These are phyloP conservation scores for Venturia nashicola DNA, from an alignment of 2,329 filamentous ascomycete genomes.

Conservation along the genomic window DNA sequence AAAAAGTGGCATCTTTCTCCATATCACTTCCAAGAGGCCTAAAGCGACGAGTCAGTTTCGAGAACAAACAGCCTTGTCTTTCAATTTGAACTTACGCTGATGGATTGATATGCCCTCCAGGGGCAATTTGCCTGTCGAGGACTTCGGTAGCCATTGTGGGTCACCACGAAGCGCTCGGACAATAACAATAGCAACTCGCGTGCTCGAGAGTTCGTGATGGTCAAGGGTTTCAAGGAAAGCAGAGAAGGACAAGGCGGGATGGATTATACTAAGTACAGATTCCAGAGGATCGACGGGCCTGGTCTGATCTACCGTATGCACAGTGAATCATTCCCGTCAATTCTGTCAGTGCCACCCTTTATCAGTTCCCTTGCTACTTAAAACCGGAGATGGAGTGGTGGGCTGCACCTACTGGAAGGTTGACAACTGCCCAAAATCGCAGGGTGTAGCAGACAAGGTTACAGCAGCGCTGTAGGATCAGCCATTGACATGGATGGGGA, in stretches of 20 bases:
- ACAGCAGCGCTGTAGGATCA: background rate
- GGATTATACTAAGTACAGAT: background rate
- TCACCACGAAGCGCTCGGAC: constrained; percentile 8
- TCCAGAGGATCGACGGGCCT: background rate
- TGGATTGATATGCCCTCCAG: constrained; percentile 21
- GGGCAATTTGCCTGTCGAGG: constrained; percentile 21
- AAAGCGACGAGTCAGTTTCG: background rate
- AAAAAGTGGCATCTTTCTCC: background rate
- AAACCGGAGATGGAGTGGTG: background rate
- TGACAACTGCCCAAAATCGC: background rate
- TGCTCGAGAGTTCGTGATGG: background rate
- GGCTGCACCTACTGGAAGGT: background rate
- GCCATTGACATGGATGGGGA: background rate
- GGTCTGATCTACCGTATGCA: background rate
- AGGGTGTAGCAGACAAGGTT: background rate
- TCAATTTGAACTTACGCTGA: constrained; percentile 15
- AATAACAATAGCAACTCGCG: background rate
- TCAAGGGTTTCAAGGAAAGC: too few relatives aligned
- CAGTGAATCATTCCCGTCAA: background rate
- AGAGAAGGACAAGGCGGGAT: background rate
- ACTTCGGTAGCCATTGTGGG: constrained; percentile 18
- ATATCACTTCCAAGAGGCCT: background rate
- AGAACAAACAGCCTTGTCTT: background rate
- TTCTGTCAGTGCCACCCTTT: background rate
- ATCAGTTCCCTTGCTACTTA: background rate